Base-by-base conservation (phyloP, 768 basidiomycete species). In the Cystofilobasidium capitatum region DNA sequence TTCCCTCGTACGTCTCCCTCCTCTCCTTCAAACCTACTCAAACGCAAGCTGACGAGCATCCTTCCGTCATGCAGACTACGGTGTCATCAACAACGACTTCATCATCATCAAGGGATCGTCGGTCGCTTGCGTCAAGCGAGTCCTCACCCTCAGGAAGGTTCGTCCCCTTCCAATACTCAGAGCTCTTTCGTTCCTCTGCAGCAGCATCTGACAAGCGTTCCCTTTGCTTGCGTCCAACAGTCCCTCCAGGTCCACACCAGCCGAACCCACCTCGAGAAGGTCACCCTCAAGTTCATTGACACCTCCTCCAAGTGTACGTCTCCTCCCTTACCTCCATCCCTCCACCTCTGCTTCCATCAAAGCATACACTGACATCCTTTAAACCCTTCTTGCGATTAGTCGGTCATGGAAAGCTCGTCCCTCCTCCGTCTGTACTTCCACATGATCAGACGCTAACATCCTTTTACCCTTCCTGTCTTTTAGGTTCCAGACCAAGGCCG, bases 31-130 rank as follows among this genome's bases (percentile, higher is more conserved):
- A 54, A 54, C 51, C 17, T 9, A n/a, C n/a, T n/a, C n/a, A n/a
- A n/a, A n/a, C n/a, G n/a, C n/a, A n/a, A n/a, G n/a, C n/a, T n/a
- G n/a, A n/a, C n/a, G n/a, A 9, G 26, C 24, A 14, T 31, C 47
- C 20, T 22, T 49, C 17, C 51, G 2, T n/a, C n/a, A n/a, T n/a
- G n/a, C n/a, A n/a, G n/a, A 55, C 60, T 98, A 98, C 79, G 93
- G 94, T 84, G 84, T 96, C 76, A 88, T 98, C 81, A 93, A 89
- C 84, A 94, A 96, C 83, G 96, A 98, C 79, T 99, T 87, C 83
- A 80, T 99, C 75, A 86, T 99, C 80, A 82, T 98, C 79, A 98
- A 98, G 83, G 94, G 94, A 71, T 91, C 86, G 62, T 83, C 92
- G 71, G 89, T 91, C 69, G 96, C 94, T 73, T 92, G 90, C 78